Base-by-base conservation (phyloP, 2,329 filamentous ascomycete species). In the Penicillium rolfsii region DNA sequence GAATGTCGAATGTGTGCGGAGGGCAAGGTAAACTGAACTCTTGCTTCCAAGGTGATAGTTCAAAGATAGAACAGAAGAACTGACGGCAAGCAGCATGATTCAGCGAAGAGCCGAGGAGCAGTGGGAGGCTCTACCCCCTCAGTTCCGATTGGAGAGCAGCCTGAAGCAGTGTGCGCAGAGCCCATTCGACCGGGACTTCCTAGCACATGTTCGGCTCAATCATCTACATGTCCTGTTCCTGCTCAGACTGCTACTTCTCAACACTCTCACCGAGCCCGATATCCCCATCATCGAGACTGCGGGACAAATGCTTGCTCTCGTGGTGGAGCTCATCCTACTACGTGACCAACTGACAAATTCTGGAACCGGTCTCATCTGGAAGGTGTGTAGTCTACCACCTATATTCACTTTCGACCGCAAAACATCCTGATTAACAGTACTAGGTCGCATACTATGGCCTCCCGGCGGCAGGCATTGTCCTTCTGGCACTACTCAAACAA, bases 401-500 rank as follows among this genome's bases (percentile, higher is more conserved):
- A 22, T 22, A 33, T 30, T 49, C 30, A 19, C 2, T 8, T 8
- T 19, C 16, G 43, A 28, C 26, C 8, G 4, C 26, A 46, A 5
- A 48, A 16, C 9, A 6, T n/a, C 14, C 4, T 30, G 6, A 14
- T 14, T 48, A 48, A 48, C 7, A 6, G 16, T 14, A 40, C 16
- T 16, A 72, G 70, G 65, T 73, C 5, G 67, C 67, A 12, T 65
- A 72, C 35, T 72, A 73, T 38, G 70, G 70, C 12, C 71, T 73
- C 6, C 72, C 72, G 5, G 71, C 70, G 1, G 71, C 69, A 3
- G 71, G 70, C 16, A 73, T 73, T 0, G 60, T 74, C 22, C 68
- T 72, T 9, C 64, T 73, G 1, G 69, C 72, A 2, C 59, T 74
- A 30, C 60, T 74, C 1, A 67, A 68, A 12, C 69, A 67, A 22